Evolutionary conservation across 352 stramenopile genomes (phyloP).

Genomic region (Phytophthora quininea): DNA sequence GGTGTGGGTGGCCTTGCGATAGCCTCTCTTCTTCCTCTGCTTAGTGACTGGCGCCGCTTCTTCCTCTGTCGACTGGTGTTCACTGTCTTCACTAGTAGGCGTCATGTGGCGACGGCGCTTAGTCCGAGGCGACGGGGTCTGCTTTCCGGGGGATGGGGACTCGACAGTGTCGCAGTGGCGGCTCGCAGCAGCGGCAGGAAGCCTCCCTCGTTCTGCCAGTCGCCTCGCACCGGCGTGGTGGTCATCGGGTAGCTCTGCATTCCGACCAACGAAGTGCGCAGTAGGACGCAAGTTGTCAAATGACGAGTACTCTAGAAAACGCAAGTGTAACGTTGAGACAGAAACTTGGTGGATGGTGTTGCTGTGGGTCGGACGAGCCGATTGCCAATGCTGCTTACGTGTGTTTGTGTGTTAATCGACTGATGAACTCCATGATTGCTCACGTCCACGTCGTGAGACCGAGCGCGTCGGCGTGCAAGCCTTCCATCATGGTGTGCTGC

Average conservation of each 20-base stretch:
- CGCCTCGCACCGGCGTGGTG: background rate
- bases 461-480: conserved; percentile 17
- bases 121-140: background rate
- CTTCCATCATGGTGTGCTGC: conserved; percentile 29
- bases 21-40: conserved; percentile 26
- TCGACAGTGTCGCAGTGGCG: conserved; percentile 7
- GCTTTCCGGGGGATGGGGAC: conserved; percentile 3
- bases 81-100: background rate
- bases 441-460: conserved; percentile 13
- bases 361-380: too few species aligned
- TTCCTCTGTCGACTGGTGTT: conserved; percentile 14
- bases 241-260: too few species aligned
- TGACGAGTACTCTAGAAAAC: too few species aligned
- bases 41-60: conserved; percentile 10
- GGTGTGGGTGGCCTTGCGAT: conserved; percentile 42
- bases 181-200: conserved; percentile 26
- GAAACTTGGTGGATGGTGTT: too few species aligned
- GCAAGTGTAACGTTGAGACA: too few species aligned
- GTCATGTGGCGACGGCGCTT: too few species aligned
- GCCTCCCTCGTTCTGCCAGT: background rate
- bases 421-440: background rate
- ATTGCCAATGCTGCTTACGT: too few species aligned
- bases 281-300: too few species aligned
- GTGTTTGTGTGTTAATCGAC: background rate
- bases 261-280: too few species aligned